Percentiles rank a stretch among this genome's conserved stretches.
Conservation (phyloP, 306 rosid genomes). For the Geum urbanum region DNA sequence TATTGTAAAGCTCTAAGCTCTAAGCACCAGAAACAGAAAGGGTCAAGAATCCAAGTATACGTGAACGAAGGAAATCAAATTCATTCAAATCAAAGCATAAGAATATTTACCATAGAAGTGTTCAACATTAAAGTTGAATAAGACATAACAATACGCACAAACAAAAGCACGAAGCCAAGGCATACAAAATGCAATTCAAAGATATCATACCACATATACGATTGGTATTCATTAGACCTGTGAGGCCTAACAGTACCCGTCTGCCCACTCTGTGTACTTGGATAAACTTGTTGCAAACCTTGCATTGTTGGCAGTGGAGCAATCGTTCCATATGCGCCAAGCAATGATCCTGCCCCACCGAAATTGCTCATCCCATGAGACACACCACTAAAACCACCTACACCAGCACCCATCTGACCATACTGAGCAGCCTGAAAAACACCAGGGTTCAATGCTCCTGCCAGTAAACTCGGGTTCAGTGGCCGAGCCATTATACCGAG, state of each 20-base stretch:
- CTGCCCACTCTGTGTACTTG: constrained; percentile 29
- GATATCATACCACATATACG: constrained; percentile 42
- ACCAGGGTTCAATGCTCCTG: constrained; percentile 27
- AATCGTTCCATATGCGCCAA: constrained; percentile 23
- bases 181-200: constrained; percentile 15
- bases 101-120: neutral
- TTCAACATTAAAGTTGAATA: neutral
- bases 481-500: constrained; percentile 26
- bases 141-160: neutral
- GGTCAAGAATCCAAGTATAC: neutral
- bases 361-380: constrained; percentile 25
- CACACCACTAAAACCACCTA: constrained; percentile 24
- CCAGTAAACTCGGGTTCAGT: constrained; percentile 24
- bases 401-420: constrained; percentile 28
- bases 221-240: constrained; percentile 34
- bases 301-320: constrained; percentile 19
- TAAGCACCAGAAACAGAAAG: neutral
- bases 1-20: neutral
- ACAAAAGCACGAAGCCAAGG: constrained; percentile 3
- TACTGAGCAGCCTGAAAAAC: constrained; percentile 29
- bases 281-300: constrained; percentile 28
- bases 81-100: neutral
- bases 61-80: neutral
- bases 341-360: constrained; percentile 10
- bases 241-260: constrained; percentile 23